phyloP scores from a whole-genome alignment of 2,329 filamentous ascomycete species.

The Verticillium nubilum region DNA sequence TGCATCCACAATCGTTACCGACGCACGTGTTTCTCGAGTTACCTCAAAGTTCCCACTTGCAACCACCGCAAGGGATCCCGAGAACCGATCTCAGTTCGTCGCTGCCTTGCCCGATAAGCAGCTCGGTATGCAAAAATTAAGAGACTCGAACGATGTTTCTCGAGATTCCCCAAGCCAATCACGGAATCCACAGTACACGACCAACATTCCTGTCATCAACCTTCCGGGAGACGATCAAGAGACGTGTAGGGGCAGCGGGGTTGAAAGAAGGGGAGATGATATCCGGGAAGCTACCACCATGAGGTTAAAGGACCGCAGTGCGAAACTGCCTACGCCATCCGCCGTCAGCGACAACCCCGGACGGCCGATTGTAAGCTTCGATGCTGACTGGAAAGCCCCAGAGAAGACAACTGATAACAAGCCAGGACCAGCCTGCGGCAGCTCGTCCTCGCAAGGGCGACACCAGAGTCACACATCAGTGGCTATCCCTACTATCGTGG shows the following conservation, averaged over 20 bases:
- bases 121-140: constrained; percentile 26
- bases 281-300: constrained; percentile 89
- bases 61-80: constrained; percentile 56
- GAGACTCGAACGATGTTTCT: constrained; percentile 62
- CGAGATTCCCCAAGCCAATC: constrained; percentile 80
- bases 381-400: constrained; percentile 72
- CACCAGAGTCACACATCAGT: constrained; percentile 37
- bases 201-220: constrained; percentile 45
- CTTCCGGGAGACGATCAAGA: constrained; percentile 26
- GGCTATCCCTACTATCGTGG: constrained; percentile 48
- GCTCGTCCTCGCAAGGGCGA: neutral
- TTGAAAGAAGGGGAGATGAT: constrained; percentile 81
- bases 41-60: constrained; percentile 2
- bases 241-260: constrained; percentile 33
- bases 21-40: neutral
- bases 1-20: constrained; percentile 19
- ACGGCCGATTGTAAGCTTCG: constrained; percentile 95
- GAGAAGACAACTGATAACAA: constrained; percentile 66
- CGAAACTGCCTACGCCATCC: constrained; percentile 80
- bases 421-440: constrained; percentile 20
- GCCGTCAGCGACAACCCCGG: constrained; percentile 87
- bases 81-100: constrained; percentile 48
- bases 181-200: constrained; percentile 72
- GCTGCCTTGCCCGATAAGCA: constrained; percentile 34
- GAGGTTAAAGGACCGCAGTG: constrained; percentile 77